Conservation (phyloP, 2,329 filamentous ascomycete genomes). For the Fulvia fulva region DNA sequence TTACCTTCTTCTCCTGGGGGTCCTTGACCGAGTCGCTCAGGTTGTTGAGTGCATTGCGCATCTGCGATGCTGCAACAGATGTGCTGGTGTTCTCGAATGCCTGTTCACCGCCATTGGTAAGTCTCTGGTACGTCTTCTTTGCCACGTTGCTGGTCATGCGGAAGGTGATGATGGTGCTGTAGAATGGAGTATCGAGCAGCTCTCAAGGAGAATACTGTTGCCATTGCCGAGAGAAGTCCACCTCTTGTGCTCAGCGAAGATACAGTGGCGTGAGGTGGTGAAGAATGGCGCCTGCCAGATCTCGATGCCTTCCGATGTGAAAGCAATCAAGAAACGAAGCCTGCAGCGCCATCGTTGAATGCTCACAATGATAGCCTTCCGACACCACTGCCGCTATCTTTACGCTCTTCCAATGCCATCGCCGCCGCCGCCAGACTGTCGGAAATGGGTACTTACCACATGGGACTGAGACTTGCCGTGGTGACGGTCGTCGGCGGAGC, state of each 20-base stretch:
- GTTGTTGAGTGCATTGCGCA: slow-evolving; percentile 95
- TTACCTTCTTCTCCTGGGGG: slow-evolving; percentile 71
- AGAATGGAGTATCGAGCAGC: background rate
- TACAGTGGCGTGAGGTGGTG: background rate
- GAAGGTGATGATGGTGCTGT: background rate
- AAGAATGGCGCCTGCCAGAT: background rate
- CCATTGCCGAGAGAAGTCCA: background rate
- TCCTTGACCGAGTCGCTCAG: slow-evolving; percentile 88
- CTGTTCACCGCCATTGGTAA: slow-evolving; percentile 46
- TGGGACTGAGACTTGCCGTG: slow-evolving; percentile 83
- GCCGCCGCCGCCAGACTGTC: slow-evolving; percentile 7
- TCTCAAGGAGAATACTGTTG: background rate
- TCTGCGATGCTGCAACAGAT: slow-evolving; percentile 95
- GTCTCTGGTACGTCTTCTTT: slow-evolving; percentile 11
- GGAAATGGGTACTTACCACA: slow-evolving; percentile 60
- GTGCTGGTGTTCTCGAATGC: slow-evolving; percentile 99
- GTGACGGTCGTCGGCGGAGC: slow-evolving; percentile 54
- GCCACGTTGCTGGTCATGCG: slow-evolving; percentile 8
- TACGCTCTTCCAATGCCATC: background rate
- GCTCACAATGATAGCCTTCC: background rate
- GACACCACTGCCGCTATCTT: background rate
- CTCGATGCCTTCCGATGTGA: background rate
- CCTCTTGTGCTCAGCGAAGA: background rate
- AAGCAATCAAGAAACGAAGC: background rate
- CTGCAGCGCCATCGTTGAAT: background rate